Conservation (phyloP, 257 asterid species). For the Nicotiana otophora region DNA sequence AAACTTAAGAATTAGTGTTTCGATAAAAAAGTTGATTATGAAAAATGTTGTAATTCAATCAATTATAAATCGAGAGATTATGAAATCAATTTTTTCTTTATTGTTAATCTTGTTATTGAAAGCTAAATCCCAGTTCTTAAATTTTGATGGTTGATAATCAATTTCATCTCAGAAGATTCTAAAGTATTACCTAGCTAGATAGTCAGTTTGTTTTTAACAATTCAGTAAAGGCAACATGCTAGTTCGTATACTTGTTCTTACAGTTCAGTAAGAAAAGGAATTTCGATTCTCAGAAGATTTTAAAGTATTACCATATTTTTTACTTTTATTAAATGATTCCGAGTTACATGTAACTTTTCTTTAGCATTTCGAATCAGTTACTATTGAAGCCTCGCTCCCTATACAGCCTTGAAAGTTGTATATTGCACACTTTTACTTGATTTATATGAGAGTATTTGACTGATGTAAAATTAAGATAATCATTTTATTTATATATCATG, state of each 20-base stretch:
- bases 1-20: neutral
- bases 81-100: neutral
- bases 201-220: too few relatives aligned
- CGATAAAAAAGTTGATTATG: neutral
- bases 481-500: too few relatives aligned
- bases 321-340: neutral
- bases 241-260: too few relatives aligned
- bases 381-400: neutral
- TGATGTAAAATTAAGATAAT: too few relatives aligned
- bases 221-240: too few relatives aligned
- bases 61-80: neutral
- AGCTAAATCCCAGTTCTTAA: neutral
- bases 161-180: too few relatives aligned
- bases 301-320: neutral
- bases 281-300: neutral
- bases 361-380: neutral
- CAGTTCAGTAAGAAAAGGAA: neutral
- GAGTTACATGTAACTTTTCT: neutral
- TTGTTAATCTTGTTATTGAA: neutral
- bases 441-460: too few relatives aligned
- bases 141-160: neutral
- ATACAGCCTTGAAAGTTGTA: neutral
- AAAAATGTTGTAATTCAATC: neutral
- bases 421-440: too few relatives aligned
- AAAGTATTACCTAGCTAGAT: too few relatives aligned